Conservation (phyloP, 495 filamentous ascomycete species). For the Penicillium odoratum region DNA sequence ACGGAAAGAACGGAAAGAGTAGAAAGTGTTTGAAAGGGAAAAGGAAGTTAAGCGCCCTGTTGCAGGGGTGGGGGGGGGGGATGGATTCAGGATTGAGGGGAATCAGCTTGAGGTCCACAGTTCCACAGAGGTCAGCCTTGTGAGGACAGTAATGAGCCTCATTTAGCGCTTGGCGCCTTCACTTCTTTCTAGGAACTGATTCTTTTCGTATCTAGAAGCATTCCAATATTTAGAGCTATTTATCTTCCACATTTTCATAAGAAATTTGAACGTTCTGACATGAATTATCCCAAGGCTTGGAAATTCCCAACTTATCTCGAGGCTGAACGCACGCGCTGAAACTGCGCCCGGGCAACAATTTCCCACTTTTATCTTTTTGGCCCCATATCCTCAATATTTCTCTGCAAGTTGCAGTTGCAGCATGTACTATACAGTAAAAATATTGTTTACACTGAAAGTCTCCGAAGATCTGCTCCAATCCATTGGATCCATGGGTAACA, state of each 20-base stretch:
- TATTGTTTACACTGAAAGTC: background rate
- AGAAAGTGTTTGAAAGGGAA: too few species aligned
- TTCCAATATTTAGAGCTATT: background rate
- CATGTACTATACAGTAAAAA: background rate
- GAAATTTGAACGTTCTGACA: background rate
- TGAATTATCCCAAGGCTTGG: background rate
- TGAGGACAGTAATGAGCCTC: too few species aligned
- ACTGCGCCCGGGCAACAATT: background rate
- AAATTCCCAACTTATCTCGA: background rate
- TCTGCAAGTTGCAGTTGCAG: background rate
- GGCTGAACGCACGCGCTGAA: background rate
- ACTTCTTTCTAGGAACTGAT: background rate
- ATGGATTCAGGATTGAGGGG: too few species aligned
- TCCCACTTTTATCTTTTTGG: slow-evolving; percentile 1
- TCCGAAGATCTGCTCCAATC: background rate
- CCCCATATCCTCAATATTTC: background rate
- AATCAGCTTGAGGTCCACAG: too few species aligned
- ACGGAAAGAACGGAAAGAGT: too few species aligned
- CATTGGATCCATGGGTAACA: background rate
- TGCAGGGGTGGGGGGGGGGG: too few species aligned
- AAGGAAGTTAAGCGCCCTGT: too few species aligned
- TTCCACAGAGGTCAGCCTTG: too few species aligned
- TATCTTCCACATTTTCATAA: background rate
- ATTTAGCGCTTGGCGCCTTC: background rate
- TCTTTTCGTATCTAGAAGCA: background rate